Evolutionary conservation across 2,329 filamentous ascomycete genomes (phyloP), one percentile per base, ranked within the genome.

Genomic region (Colletotrichum orchidophilum): DNA sequence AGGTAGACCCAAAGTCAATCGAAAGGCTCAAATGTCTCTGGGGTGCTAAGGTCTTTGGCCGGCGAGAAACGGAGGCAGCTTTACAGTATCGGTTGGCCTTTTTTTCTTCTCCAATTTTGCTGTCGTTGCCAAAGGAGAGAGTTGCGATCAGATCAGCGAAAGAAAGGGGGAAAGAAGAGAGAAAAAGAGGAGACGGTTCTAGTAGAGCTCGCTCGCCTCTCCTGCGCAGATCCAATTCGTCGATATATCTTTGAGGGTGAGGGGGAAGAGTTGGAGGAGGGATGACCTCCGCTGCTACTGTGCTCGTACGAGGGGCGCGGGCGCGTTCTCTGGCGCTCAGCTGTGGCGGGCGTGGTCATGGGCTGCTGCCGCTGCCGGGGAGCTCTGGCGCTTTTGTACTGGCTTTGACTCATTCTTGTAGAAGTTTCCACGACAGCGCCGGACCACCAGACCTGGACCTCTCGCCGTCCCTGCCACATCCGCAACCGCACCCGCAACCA

Each of bases 331-430:
- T 63, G 59, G 58, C 64, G 76, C 75, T 75, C 73, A 72, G 76
- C 75, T 75, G 76, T 49, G 54, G 72, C 74, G 66, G 65, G 68
- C 42, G 71, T 66, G 53, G 71, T 64, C 71, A 69, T 70, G 76
- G 69, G 73, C 71, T 69, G 73, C 59, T 70, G 72, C 66, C 64
- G 55, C 71, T 73, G 74, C 66, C 70, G 63, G 67, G 76, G 75
- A 75, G 73, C 70, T 75, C 77, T 75, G 69, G 69, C 58, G 75
- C 77, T 79, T 81, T 77, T 81, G 80, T 81, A 81, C 77, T 70
- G 66, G 72, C 74, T 73, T 80, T 81, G 82, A 82, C 80, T 82
- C 81, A 82, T 77, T 78, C 69, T 83, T 83, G 81, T 83, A 83
- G 81, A 84, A 84, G 76, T 81, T 84, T 84, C 82, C 78, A 84